Base-by-base conservation (phyloP, 345 rosid species). In the Hibiscus trionum region DNA sequence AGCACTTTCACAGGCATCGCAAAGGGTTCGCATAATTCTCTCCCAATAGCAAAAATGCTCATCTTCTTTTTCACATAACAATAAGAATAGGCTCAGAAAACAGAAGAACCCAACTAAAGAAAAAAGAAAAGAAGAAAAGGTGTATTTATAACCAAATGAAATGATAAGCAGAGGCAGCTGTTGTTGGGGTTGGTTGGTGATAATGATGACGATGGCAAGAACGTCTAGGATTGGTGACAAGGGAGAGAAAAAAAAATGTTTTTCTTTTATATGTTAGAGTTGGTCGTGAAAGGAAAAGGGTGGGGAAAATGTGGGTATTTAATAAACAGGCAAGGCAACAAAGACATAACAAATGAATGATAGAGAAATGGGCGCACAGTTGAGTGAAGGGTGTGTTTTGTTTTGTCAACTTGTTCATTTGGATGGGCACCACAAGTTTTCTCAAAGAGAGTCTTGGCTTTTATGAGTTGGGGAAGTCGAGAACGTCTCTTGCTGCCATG, bases 1-100 rank as follows among this genome's bases (percentile, higher is more conserved):
- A 69, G 93, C 89, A 65, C 87, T 86, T 79, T 93, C 97, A 73
- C 98, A 93, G n/a, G 84, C 84, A 76, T 93, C 97, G 70, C 98
- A 91, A 73, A 93, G 84, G 65, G 85, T 87, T 66, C 91, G 85
- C 98, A 93, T 93, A 65, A 33, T 81, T 81, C 64, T 72, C 77
- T 77, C 59, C 77, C 77, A 75, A 58, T 29, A 49, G 21, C 29
- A 57, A 67, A 58, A 59, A 53, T 21, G 31, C 29, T 15, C 44
- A 68, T 17, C 12, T 27, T 44, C 56, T 19, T 60, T 70, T 21
- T 6, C 67, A 42, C 29, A 39, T 62, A 62, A 61, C 11, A 61
- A 24, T 58, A 58, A 21, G 33, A 35, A 61, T 7, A 73, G 0
- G 24, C 7, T 42, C 26, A 4, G 12, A 11, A 37, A 63, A 11